Percentiles rank a stretch among this genome's conserved stretches.
phyloP scores from a whole-genome alignment of 495 filamentous ascomycete species.

The Aspergillus conjunctus region DNA sequence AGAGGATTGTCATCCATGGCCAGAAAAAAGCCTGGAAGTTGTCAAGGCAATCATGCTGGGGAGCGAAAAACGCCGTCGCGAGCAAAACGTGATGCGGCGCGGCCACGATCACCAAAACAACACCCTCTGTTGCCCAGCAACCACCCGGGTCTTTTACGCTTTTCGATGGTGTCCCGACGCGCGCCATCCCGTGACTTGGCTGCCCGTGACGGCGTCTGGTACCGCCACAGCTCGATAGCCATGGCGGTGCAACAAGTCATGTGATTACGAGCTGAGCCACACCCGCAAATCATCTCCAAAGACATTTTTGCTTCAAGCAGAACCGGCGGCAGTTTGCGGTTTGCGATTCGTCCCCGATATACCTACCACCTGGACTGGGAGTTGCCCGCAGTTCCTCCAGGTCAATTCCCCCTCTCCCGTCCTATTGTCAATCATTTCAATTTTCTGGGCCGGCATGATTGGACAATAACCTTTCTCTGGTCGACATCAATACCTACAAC shows the following conservation, averaged over 20 bases:
- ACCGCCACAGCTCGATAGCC: conserved; percentile 12
- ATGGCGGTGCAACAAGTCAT: conserved; percentile 25
- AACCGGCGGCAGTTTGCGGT: conserved; percentile 4
- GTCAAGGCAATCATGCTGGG: conserved; percentile 18
- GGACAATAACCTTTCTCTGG: background rate
- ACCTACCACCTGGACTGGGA: conserved; percentile 1
- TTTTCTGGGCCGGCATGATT: background rate
- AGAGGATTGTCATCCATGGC: conserved; percentile 21
- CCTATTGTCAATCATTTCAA: background rate
- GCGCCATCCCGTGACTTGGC: conserved; percentile 19
- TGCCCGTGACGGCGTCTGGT: conserved; percentile 17
- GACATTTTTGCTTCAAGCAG: conserved; percentile 30
- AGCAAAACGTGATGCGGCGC: conserved; percentile 23
- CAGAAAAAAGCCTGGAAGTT: conserved; percentile 21
- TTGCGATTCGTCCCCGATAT: conserved; percentile 17
- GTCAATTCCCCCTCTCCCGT: background rate
- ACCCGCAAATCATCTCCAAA: conserved; percentile 16
- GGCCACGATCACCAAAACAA: conserved; percentile 27
- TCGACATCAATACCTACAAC: background rate
- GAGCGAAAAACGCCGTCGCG: conserved; percentile 28
- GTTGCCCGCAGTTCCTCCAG: background rate
- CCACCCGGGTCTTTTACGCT: conserved; percentile 13
- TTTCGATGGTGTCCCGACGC: conserved; percentile 9
- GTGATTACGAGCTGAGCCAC: conserved; percentile 18
- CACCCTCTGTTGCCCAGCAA: conserved; percentile 25